Percentiles rank a stretch among this genome's conserved stretches.
phyloP scores from a whole-genome alignment of 1,284 basidiomycete genomes.

The Puccinia brachypodii region DNA sequence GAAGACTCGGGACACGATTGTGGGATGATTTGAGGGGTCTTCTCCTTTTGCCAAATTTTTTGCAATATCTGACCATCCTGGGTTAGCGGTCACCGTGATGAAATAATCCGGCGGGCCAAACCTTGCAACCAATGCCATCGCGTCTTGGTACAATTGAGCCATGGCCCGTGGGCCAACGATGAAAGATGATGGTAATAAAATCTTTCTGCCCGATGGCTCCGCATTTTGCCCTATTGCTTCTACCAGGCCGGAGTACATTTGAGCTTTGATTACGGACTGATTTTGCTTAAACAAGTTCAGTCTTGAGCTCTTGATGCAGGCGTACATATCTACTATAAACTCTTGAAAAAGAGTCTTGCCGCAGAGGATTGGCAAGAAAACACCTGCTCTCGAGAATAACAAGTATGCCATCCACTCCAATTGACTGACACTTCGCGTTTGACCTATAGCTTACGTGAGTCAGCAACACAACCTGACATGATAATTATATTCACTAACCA shows the following conservation, averaged over 20 bases:
- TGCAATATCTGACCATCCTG: conserved; percentile 59
- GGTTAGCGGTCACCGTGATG: conserved; percentile 59
- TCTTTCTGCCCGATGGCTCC: conserved; percentile 31
- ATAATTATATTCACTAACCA: too few species aligned
- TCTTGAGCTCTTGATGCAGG: not conserved
- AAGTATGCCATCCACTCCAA: conserved; percentile 22
- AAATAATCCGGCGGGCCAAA: conserved; percentile 58
- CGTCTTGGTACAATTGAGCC: conserved; percentile 58
- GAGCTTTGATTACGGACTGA: conserved; percentile 51
- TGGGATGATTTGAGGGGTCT: conserved; percentile 59
- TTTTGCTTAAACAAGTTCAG: not conserved
- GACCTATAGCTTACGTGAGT: conserved; percentile 53
- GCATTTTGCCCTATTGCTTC: not conserved
- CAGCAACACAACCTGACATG: conserved; percentile 55
- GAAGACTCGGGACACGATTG: conserved; percentile 62
- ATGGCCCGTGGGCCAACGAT: conserved; percentile 57
- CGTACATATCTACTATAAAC: conserved; percentile 2
- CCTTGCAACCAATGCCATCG: conserved; percentile 56
- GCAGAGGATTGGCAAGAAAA: conserved; percentile 55
- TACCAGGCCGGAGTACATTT: not conserved
- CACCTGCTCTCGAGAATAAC: not conserved
- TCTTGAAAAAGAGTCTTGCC: conserved; percentile 50
- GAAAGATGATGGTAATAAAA: conserved; percentile 58
- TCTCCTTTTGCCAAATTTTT: conserved; percentile 59
- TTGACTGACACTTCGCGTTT: conserved; percentile 50